Base-by-base conservation (phyloP, 1,139 yeast genomes). In the Pichia kudriavzevii region DNA sequence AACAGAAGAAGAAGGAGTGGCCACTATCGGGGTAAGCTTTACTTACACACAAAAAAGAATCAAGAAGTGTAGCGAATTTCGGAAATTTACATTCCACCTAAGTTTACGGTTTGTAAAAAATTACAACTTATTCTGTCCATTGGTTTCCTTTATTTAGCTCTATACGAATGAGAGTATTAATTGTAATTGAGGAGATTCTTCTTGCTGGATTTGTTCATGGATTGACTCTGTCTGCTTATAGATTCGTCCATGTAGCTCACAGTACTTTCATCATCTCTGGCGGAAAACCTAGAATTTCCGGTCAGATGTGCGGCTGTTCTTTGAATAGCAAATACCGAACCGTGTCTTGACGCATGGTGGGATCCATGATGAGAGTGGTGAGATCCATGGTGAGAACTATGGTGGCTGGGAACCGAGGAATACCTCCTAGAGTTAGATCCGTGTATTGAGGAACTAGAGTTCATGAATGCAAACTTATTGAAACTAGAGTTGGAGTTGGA, bases 161-260 rank as follows among this genome's bases (percentile, higher is more conserved):
- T 19, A 19, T 28, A 12, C 7, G 6, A 26, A 11, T 13, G 6
- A 18, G 5, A 16, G 12, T 10, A 9, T 20, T 34, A 40, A 24
- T 40, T 35, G 18, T 40, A 40, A 18, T 40, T 40, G 6, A 40
- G 31, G 11, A 40, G 25, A 22, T 32, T 40, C 34, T 38, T 35
- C 14, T 39, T 39, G 7, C 22, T 22, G 22, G 30, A 32, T 12
- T 35, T 29, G 6, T 32, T 21, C 22, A 22, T 21, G 5, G 29
- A 25, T 2, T 29, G 17, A 13, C 31, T 35, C 22, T 27, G 32
- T 4, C 32, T 24, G 5, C 23, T 19, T 11, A 20, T 26, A 6
- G 23, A 26, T 7, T 33, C 37, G 4, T 34, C 35, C 18, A 22
- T 7, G 8, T 29, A 22, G 9, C 15, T 19, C 5, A 32, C 7